Evolutionary conservation across 2,329 filamentous ascomycete genomes (phyloP), one percentile per base, ranked within the genome.

Genomic region (Ceratocystis huliohia): DNA sequence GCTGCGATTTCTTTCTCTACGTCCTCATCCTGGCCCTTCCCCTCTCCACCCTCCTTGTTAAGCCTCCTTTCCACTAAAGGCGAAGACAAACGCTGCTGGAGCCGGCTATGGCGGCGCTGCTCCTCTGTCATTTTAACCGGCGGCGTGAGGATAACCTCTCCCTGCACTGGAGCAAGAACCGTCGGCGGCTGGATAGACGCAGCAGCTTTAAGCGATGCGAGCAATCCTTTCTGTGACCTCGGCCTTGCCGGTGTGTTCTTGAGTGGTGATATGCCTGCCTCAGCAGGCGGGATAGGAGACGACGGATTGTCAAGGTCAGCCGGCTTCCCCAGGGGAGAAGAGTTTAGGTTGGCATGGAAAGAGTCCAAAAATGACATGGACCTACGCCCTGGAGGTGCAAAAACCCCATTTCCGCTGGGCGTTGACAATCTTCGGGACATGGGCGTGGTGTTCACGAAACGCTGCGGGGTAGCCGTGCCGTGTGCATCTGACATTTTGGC

Each of bases 101-200:
- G 53, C 22, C 68, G 68, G 44, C 65, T 66, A 45, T 64, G 37
- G 69, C 67, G 67, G 20, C 67, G 61, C 62, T 68, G 67, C 20
- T 68, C 72, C 63, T 78, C 76, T 3, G 74, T 70, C 50, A 78
- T 76, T 75, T 88, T 85, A 70, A 83, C 77, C 1, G 84, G 85
- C 28, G 85, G 84, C 17, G 82, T 84, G 63, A 85, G 72, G 67
- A 84, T 84, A 69, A 82, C 80, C 66, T 81, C 77, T 15, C 78
- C 79, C 1, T 81, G 80, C 53, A 80, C 83, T 0, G 85, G 85
- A 8, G 83, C 81, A 61, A 88, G 72, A 1, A 81, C 77, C 50
- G 82, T 79, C 1, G 80, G 74, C 0, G 84, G 84, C 4, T 84
- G 85, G 2, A 87, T 74, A 28, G 86, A 78, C 0, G 81, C 67